A percentile compares a stretch with the other conserved stretches of the same genome.
Conservation (phyloP, 208 protist genomes). For the Leptomonas pyrrhocoris region DNA sequence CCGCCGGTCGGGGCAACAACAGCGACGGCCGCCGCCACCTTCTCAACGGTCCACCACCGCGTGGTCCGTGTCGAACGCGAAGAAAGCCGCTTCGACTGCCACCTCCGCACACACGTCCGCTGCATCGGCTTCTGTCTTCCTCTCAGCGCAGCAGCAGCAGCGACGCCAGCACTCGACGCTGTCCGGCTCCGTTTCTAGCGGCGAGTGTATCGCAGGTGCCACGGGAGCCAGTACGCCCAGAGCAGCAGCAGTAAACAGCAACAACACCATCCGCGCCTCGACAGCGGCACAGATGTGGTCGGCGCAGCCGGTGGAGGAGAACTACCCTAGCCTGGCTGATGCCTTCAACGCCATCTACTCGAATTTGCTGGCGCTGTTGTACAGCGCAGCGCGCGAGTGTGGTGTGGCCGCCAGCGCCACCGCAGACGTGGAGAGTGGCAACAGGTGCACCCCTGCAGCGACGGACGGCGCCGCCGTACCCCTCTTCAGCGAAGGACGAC, state of each 20-base stretch:
- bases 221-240: background rate
- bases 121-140: background rate
- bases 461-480: background rate
- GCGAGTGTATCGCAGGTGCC: too few relatives aligned
- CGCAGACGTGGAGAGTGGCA: background rate
- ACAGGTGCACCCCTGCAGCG: background rate
- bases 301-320: conserved; percentile 24
- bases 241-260: background rate
- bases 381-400: conserved; percentile 36
- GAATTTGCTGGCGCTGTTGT: conserved; percentile 35
- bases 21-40: conserved; percentile 3
- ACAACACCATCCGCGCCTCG: background rate
- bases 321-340: conserved; percentile 45
- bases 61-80: conserved; percentile 22
- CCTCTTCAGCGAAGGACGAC: too few relatives aligned
- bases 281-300: conserved; percentile 38
- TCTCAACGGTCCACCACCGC: background rate
- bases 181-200: conserved; percentile 3
- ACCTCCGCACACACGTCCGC: background rate
- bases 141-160: background rate
- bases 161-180: background rate
- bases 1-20: background rate
- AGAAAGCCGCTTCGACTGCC: conserved; percentile 4
- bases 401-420: conserved; percentile 33
- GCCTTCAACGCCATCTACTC: conserved; percentile 54